Evolutionary conservation across 2,329 filamentous ascomycete genomes (phyloP), one percentile per base, ranked within the genome.

Genomic region (Botrytis pseudocinerea): DNA sequence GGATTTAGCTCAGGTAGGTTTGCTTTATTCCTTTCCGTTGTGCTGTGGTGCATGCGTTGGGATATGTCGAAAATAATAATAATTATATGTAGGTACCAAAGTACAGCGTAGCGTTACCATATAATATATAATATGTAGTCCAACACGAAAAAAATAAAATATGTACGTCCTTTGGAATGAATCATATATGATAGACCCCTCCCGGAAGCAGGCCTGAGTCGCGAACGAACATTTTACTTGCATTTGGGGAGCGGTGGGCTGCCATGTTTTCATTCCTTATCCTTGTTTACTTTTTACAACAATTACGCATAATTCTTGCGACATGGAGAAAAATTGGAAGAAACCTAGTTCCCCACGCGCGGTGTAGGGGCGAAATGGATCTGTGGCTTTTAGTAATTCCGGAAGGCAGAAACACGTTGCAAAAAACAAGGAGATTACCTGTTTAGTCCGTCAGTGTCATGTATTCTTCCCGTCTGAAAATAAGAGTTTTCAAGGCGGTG

Each of bases 381-480:
- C 44, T 44, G 7, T 66, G 60, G 60, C 46, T 65, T 68, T 28
- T 22, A 54, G 44, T 40, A 48, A n/a, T 48, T 48, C 57, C 57
- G 69, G 57, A 42, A 71, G 69, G 69, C 60, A 71, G 69, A 71
- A 71, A 64, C 60, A 71, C 69, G 69, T 71, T 64, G 69, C 60
- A 71, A 64, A 4, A 22, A 48, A 12, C 63, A 66, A 46, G 63
- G 63, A 66, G 63, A 51, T 66, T 66, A 66, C 44, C 46, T 20
- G 22, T 66, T 63, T 63, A 62, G 61, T 40, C 28, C 22, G n/a
- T 5, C 16, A 63, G 8, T 44, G 25, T 40, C 61, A 63, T 63
- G 40, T 44, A 32, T 46, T 25, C 35, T 40, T 32, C 65, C 48
- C 65, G 65, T 68, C 65, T 32, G 18, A 28, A 28, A 40, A 18